A percentile compares a stretch with the other conserved stretches of the same genome.
Conservation (phyloP, 2,329 filamentous ascomycete species). For the Colletotrichum tamarilloi region DNA sequence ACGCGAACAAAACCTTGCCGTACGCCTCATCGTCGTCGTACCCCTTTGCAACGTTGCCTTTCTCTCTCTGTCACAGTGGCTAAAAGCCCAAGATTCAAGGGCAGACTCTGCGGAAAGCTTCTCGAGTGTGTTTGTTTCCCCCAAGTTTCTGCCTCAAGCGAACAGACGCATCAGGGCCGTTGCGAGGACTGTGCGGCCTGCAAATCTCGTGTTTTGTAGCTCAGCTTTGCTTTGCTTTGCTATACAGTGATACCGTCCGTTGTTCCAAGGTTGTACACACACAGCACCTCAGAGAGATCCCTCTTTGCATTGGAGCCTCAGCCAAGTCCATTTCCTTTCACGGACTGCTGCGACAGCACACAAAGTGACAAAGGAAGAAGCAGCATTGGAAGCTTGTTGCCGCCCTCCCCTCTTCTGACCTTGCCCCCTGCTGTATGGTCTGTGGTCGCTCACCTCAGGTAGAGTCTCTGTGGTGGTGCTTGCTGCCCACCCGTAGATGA, state of each 20-base stretch:
- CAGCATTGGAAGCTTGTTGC: slow-evolving; percentile 25
- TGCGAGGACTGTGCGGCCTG: slow-evolving; percentile 2
- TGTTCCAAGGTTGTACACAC: not conserved
- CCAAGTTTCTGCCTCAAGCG: slow-evolving; percentile 9
- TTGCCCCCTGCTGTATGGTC: not conserved
- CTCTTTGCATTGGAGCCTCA: not conserved
- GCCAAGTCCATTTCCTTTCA: slow-evolving; percentile 25
- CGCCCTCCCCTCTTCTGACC: not conserved
- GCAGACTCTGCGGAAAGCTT: not conserved
- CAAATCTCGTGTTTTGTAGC: not conserved
- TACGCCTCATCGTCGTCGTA: not conserved
- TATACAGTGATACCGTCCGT: not conserved
- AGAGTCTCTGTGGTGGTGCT: not conserved
- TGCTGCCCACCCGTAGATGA: not conserved
- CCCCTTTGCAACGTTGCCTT: not conserved
- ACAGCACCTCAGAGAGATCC: not conserved
- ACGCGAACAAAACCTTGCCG: not conserved
- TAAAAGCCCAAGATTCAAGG: not conserved
- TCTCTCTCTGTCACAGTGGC: not conserved
- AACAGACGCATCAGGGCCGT: slow-evolving; percentile 6
- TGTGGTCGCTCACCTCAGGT: not conserved
- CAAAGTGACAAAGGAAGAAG: slow-evolving; percentile 14
- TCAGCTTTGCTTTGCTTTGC: not conserved
- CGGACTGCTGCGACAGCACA: slow-evolving; percentile 23
- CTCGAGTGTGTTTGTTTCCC: not conserved